Evolutionary conservation across 805 yeast genomes (phyloP).

Genomic region (Candida multigemmis): DNA sequence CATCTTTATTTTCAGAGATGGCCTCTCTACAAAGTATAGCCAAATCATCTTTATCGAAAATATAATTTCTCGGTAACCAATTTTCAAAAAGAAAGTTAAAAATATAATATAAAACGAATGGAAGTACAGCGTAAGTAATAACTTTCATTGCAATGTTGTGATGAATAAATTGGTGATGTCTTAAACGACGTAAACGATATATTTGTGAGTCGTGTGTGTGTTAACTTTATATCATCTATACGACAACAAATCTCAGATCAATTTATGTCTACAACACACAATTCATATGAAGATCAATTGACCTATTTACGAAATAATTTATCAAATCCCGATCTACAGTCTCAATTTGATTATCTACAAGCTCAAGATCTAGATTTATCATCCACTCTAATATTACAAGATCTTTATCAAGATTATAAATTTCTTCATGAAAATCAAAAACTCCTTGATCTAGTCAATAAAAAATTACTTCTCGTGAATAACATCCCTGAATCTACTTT

Average conservation of each 20-base stretch:
- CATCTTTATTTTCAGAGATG: constrained; percentile 43
- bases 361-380: not conserved
- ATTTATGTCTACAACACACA: no score
- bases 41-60: constrained; percentile 60
- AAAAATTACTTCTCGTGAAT: constrained; percentile 17
- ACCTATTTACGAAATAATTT: not conserved
- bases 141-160: constrained; percentile 13
- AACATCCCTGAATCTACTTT: constrained; percentile 2
- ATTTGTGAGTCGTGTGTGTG: no score
- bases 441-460: constrained; percentile 9
- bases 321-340: not conserved
- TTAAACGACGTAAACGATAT: not conserved
- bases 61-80: constrained; percentile 64
- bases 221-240: no score
- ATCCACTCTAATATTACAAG: not conserved
- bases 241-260: no score
- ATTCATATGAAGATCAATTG: not conserved
- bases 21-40: constrained; percentile 50
- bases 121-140: constrained; percentile 11
- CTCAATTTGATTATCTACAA: not conserved
- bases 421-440: no score
- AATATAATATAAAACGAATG: constrained; percentile 15
- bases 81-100: constrained; percentile 27
- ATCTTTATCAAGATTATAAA: not conserved
- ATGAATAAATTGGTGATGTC: not conserved